phyloP scores from a whole-genome alignment of 208 protist genomes.

The Leishmania lainsoni region DNA sequence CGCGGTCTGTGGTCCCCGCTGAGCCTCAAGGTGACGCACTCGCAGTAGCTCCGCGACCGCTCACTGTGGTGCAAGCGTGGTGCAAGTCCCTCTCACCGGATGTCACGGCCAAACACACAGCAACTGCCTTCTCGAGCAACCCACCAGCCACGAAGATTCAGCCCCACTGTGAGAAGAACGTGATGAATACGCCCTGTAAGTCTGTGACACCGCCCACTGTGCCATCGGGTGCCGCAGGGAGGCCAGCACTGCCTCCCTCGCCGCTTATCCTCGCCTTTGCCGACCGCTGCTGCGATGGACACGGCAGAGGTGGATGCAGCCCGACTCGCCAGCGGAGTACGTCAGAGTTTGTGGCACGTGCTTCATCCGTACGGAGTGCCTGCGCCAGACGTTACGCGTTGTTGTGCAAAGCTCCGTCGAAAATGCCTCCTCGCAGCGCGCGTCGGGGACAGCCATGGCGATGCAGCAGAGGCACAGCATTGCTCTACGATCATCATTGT shows the following conservation, averaged over 20 bases:
- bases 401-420: constrained; percentile 9
- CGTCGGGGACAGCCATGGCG: background rate
- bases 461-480: background rate
- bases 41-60: background rate
- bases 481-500: background rate
- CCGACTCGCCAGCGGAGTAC: background rate
- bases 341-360: background rate
- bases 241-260: background rate
- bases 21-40: background rate
- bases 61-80: constrained; percentile 13
- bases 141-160: background rate
- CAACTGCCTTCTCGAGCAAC: background rate
- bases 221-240: background rate
- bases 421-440: background rate
- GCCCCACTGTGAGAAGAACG: background rate
- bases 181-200: too few species aligned
- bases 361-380: constrained; percentile 37
- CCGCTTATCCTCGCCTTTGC: constrained; percentile 58
- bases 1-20: background rate
- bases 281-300: constrained; percentile 34
- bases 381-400: constrained; percentile 33
- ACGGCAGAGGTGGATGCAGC: background rate
- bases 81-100: constrained; percentile 11
- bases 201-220: background rate
- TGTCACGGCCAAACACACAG: background rate